These are phyloP conservation scores for Hypoxylon sp. DNA, from an alignment of 2,329 filamentous ascomycete species.

Conservation along the genomic window DNA sequence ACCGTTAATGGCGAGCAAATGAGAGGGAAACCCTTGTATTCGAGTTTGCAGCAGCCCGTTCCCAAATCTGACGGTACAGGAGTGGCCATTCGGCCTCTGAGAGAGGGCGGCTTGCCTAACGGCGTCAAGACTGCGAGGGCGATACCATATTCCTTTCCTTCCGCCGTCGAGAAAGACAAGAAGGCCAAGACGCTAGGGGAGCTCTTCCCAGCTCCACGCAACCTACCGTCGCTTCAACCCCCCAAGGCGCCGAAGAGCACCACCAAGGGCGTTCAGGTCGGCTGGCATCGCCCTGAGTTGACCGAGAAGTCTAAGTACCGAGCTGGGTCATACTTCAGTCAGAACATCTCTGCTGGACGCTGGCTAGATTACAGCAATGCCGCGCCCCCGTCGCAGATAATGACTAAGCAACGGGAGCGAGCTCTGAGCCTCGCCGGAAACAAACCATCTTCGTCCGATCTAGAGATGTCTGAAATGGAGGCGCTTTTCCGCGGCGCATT, in stretches of 20 bases:
- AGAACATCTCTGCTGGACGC: conserved; percentile 73
- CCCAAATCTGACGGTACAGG: conserved; percentile 47
- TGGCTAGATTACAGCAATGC: conserved; percentile 79
- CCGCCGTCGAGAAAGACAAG: conserved; percentile 61
- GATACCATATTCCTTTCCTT: conserved; percentile 59
- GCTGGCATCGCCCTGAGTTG: conserved; percentile 67
- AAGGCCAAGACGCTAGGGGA: conserved; percentile 76
- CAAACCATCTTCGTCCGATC: conserved; percentile 67
- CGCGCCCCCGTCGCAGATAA: conserved; percentile 65
- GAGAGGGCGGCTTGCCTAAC: conserved; percentile 76
- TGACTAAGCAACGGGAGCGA: conserved; percentile 77
- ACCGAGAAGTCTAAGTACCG: conserved; percentile 67
- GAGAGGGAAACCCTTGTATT: conserved; percentile 83
- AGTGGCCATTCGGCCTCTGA: conserved; percentile 60
- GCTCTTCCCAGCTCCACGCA: conserved; percentile 76
- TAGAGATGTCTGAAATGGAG: conserved; percentile 76
- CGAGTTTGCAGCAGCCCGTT: conserved; percentile 76
- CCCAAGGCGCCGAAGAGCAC: conserved; percentile 79
- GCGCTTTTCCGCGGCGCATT: conserved; percentile 81
- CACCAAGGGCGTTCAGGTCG: conserved; percentile 70
- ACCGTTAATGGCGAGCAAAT: conserved; percentile 82
- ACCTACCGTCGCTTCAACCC: conserved; percentile 74
- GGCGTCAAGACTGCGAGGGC: conserved; percentile 79
- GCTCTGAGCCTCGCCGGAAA: conserved; percentile 74
- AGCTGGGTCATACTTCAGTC: conserved; percentile 73